A percentile compares a stretch with the other conserved stretches of the same genome.
phyloP scores from a whole-genome alignment of 495 filamentous ascomycete species.

The Neurospora discreta region DNA sequence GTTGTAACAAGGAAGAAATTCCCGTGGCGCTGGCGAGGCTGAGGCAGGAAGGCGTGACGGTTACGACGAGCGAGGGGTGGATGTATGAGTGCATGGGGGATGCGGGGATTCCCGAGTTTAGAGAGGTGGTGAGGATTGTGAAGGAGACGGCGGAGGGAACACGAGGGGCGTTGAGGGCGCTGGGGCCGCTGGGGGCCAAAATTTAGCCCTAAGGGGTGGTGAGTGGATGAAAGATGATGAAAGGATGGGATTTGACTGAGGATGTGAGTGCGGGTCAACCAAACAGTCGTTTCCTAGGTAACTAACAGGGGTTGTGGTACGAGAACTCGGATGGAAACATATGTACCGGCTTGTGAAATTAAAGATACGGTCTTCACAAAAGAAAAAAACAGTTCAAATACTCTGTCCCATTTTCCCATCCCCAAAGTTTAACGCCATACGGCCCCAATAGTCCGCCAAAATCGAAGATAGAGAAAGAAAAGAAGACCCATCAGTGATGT shows the following conservation, averaged over 20 bases:
- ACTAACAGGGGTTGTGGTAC: background rate
- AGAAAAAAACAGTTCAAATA: background rate
- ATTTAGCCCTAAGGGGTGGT: background rate
- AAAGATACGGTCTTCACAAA: background rate
- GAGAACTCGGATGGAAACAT: background rate
- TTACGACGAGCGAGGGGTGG: slow-evolving; percentile 86
- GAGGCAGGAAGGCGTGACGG: slow-evolving; percentile 60
- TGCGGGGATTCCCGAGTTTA: slow-evolving; percentile 66
- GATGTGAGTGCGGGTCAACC: background rate
- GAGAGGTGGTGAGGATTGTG: slow-evolving; percentile 58
- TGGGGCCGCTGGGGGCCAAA: slow-evolving; percentile 17
- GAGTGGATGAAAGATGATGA: background rate
- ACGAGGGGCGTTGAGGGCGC: slow-evolving; percentile 47
- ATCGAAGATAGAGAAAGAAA: background rate
- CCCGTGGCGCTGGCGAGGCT: slow-evolving; percentile 66
- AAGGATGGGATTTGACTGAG: background rate
- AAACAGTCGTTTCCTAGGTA: background rate
- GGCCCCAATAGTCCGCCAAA: background rate
- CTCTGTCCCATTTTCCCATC: background rate
- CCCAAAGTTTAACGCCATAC: background rate
- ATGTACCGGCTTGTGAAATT: background rate
- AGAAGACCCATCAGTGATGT: background rate
- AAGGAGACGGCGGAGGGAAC: slow-evolving; percentile 65
- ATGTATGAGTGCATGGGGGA: slow-evolving; percentile 91
- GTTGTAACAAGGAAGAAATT: slow-evolving; percentile 72